Evolutionary conservation across 345 rosid species (phyloP), one percentile per base, ranked within the genome.

Genomic region (Jatropha curcas): DNA sequence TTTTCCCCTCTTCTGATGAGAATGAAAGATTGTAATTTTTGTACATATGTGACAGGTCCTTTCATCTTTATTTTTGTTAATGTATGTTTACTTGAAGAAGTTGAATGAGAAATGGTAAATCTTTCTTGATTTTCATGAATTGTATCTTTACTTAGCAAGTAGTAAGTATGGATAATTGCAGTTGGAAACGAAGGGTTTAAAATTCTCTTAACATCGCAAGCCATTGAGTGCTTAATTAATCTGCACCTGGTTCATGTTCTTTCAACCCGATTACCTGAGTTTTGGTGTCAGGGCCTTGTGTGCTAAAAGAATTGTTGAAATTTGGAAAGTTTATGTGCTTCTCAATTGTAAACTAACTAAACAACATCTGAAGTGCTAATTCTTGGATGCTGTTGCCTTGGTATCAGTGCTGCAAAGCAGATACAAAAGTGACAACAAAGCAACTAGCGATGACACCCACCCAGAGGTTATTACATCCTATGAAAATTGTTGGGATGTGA

Each of bases 61-160:
- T 20, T 63, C 7, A 25, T 16, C 37, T 25, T 51, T 56, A 20
- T 68, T 22, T 9, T 72, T 30, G 24, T 56, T 17, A 12, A 33
- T 65, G 68, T 71, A 61, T 75, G 63, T 43, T 35, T 65, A 60
- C 34, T 20, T 25, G 76, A 51, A 52, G 39, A 61, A 27, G 28
- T 67, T 78, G 72, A 79, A 74, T 78, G 72, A 74, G 70, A 74
- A 79, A 37, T 52, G 14, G 28, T 41, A 17, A 60, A 60, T 72
- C 25, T 43, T 31, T 6, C 25, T 64, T 77, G 66, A 65, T 71
- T 31, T 66, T 64, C 1, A 7, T 22, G 43, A 19, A 13, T 52
- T 74, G 34, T 58, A 1, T 22, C 30, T 22, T 14, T 53, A 4
- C 17, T 34, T 53, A 33, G 66, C 41, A 22, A 41, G 19, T 64